Evolutionary conservation across 129 eudicot genomes (phyloP).

Genomic region (Pulicaria dysenterica): DNA sequence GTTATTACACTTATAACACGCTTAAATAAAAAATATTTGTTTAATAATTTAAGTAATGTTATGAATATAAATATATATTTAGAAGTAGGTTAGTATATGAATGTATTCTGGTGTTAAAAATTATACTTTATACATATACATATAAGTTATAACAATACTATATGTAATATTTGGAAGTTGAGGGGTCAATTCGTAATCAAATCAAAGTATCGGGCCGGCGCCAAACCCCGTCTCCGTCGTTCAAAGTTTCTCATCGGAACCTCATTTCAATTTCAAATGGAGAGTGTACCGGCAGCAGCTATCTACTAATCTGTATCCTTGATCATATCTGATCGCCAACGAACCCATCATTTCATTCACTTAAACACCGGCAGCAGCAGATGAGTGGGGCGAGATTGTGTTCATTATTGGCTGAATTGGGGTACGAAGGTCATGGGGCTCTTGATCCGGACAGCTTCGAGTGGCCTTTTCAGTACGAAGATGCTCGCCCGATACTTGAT

Average conservation of each 20-base stretch:
- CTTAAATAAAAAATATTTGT: no score
- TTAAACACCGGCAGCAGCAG: conserved; percentile 4
- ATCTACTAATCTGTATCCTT: conserved; percentile 31
- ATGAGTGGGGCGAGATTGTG: conserved; percentile 87
- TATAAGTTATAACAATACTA: no score
- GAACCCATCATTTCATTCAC: not conserved
- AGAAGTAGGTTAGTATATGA: no score
- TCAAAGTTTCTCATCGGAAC: conserved; percentile 20
- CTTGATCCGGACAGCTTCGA: conserved; percentile 95
- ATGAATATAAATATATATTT: no score
- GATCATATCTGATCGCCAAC: not conserved
- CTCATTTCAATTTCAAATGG: conserved; percentile 6
- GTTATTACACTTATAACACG: no score
- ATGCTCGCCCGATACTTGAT: conserved; percentile 89
- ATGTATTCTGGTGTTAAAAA: no score
- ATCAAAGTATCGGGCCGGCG: conserved; percentile 47
- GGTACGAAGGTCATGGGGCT: conserved; percentile 71
- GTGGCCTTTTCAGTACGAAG: conserved; percentile 99
- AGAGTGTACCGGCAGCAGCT: not conserved
- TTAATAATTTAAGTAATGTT: no score
- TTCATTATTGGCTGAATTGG: conserved; percentile 71
- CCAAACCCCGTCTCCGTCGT: conserved; percentile 33
- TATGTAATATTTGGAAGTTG: conserved; percentile 12
- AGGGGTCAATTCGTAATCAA: conserved; percentile 25
- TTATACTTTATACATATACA: no score